A percentile compares a stretch with the other conserved stretches of the same genome.
Evolutionary conservation across 1,139 yeast species (phyloP).

Genomic region (Diutina mesorugosa): DNA sequence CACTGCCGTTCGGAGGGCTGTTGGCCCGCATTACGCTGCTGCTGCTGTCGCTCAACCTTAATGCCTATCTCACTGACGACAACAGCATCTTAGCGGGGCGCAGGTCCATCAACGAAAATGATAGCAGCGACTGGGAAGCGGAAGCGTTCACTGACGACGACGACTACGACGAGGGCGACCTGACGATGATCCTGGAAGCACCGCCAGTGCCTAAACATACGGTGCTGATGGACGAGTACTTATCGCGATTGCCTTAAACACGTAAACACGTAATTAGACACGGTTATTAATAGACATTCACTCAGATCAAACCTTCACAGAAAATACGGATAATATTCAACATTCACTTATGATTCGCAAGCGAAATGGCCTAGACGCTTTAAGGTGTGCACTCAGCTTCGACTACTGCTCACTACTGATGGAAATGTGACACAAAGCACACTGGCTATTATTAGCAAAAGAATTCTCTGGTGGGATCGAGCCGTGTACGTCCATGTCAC

Average conservation of each 20-base stretch:
- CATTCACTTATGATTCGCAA: too few species aligned
- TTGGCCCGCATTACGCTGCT: background rate
- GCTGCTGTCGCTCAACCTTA: constrained; percentile 21
- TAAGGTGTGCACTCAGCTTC: too few species aligned
- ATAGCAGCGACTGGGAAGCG: constrained; percentile 2
- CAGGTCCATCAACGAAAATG: background rate
- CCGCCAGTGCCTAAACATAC: background rate
- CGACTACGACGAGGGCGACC: constrained; percentile 5
- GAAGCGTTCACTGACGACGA: constrained; percentile 5
- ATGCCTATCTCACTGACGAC: constrained; percentile 32
- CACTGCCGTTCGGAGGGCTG: background rate
- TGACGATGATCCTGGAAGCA: constrained; percentile 4
- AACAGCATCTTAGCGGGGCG: constrained; percentile 6
- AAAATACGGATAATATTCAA: too few species aligned
- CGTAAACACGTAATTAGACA: background rate
- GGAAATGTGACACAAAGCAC: too few species aligned
- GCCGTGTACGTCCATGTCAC: too few species aligned
- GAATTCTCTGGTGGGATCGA: too few species aligned
- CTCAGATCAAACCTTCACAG: too few species aligned
- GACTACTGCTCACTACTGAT: too few species aligned
- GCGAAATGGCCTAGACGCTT: too few species aligned
- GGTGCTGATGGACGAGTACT: constrained; percentile 1
- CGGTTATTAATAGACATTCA: too few species aligned
- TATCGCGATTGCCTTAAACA: background rate
- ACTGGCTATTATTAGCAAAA: too few species aligned